These are phyloP conservation scores for Auriscalpium vulgare DNA, from an alignment of 768 basidiomycete species.

Conservation along the genomic window DNA sequence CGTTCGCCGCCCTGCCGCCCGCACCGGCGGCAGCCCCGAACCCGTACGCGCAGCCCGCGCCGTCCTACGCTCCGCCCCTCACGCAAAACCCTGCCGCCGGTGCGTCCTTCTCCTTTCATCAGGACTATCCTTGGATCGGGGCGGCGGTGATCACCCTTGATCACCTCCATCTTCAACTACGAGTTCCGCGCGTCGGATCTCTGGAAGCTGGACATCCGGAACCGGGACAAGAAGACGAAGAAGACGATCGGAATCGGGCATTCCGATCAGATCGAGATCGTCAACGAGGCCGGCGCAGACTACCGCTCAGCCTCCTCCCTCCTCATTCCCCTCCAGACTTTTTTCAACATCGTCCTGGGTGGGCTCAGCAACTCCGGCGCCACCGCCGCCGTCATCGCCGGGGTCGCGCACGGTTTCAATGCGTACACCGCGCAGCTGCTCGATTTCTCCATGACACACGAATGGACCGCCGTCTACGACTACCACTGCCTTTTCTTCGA, in stretches of 20 bases:
- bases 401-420: neutral
- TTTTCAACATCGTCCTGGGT: conserved; percentile 6
- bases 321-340: conserved; percentile 11
- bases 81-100: neutral
- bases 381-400: neutral
- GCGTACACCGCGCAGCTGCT: conserved; percentile 5
- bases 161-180: neutral
- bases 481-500: conserved; percentile 2
- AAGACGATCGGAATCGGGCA: conserved; percentile 3
- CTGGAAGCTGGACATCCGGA: conserved; percentile 10
- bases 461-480: conserved; percentile 9
- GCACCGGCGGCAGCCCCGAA: too few relatives aligned
- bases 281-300: conserved; percentile 5
- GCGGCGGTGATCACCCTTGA: conserved; percentile 2
- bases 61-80: neutral
- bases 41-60: too few relatives aligned
- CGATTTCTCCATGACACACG: conserved; percentile 1
- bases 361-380: neutral
- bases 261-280: conserved; percentile 3
- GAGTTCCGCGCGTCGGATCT: conserved; percentile 13
- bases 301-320: conserved; percentile 10
- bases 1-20: too few relatives aligned
- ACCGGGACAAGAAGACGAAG: conserved; percentile 9
- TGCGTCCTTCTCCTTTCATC: neutral
- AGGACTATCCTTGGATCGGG: neutral